phyloP scores from a whole-genome alignment of 352 stramenopile genomes.

The Phytophthora pistaciae region DNA sequence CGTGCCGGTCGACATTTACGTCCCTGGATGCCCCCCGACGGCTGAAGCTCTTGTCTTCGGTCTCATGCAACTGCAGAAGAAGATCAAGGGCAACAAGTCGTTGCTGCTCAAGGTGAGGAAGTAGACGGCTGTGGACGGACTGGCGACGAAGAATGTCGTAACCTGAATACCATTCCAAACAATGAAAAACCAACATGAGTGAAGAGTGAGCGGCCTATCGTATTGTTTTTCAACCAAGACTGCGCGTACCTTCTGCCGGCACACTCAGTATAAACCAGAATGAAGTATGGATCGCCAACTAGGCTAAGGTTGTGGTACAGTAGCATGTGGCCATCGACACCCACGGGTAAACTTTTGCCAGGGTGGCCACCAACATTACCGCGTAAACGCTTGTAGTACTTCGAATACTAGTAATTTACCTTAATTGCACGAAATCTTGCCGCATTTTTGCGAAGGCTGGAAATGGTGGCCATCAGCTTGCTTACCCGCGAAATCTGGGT shows the following conservation, averaged over 20 bases:
- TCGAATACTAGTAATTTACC: too few species aligned
- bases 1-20: slow-evolving; percentile 98
- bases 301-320: too few species aligned
- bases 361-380: background rate
- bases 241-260: background rate
- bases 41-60: slow-evolving; percentile 11
- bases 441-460: background rate
- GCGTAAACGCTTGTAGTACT: background rate
- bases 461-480: background rate
- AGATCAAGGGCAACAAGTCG: slow-evolving; percentile 17
- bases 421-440: too few species aligned
- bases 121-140: slow-evolving; percentile 57
- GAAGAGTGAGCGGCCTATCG: background rate
- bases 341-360: background rate
- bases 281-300: too few species aligned
- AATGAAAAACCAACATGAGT: background rate
- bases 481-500: background rate
- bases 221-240: background rate
- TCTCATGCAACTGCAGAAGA: slow-evolving; percentile 12
- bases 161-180: background rate
- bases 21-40: slow-evolving; percentile 93
- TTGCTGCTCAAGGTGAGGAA: slow-evolving; percentile 94
- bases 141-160: background rate
- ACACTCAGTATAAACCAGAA: too few species aligned
- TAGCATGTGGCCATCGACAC: background rate